Conservation (phyloP, 2,329 filamentous ascomycete species). For the Dactylellina leptospora region DNA sequence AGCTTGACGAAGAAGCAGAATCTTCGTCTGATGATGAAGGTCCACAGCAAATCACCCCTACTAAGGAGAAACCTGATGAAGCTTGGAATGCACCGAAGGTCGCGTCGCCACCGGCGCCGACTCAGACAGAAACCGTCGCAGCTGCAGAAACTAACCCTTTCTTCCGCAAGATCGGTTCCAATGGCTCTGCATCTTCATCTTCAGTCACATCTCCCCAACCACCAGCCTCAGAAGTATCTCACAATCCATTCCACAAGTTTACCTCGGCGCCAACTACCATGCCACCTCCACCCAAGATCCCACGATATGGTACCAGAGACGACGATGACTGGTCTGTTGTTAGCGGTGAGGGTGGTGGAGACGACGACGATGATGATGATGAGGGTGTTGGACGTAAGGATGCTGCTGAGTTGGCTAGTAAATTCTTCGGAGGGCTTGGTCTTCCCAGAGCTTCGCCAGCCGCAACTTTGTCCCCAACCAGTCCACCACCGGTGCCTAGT, state of each 20-base stretch:
- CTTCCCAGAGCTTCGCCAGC: constrained; percentile 83
- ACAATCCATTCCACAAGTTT: constrained; percentile 65
- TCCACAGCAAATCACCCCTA: constrained; percentile 69
- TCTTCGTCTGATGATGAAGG: constrained; percentile 84
- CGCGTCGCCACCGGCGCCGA: constrained; percentile 55
- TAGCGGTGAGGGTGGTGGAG: constrained; percentile 70
- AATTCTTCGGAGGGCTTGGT: constrained; percentile 96
- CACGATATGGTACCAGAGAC: constrained; percentile 68
- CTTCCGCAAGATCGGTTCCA: constrained; percentile 74
- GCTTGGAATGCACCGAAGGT: constrained; percentile 53
- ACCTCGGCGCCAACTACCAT: constrained; percentile 58
- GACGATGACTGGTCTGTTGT: constrained; percentile 84
- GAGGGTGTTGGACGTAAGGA: constrained; percentile 80
- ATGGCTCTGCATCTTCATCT: constrained; percentile 57
- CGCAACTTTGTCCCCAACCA: constrained; percentile 63
- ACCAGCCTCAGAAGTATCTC: constrained; percentile 64
- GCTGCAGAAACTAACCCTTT: constrained; percentile 92
- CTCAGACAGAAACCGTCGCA: constrained; percentile 59
- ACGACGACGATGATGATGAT: constrained; percentile 75
- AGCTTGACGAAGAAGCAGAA: constrained; percentile 73
- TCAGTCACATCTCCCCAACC: constrained; percentile 63
- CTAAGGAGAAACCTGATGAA: constrained; percentile 67
- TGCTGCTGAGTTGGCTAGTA: constrained; percentile 90
- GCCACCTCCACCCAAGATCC: constrained; percentile 48
- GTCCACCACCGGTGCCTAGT: constrained; percentile 60